Conservation (phyloP, 805 yeast species). For the Kodamaea leandrae region DNA sequence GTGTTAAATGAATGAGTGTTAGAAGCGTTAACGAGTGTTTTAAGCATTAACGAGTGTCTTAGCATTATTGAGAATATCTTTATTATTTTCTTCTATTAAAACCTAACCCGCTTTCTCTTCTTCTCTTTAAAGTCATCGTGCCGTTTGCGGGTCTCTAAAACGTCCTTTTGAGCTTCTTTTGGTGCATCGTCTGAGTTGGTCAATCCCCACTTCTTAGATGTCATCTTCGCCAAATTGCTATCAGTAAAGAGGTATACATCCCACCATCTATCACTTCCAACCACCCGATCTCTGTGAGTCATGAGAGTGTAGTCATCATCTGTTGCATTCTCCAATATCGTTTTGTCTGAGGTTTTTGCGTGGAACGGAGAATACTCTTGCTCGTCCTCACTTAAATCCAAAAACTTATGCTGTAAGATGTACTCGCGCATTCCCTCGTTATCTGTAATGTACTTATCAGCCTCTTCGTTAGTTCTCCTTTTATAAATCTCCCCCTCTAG, state of each 20-base stretch:
- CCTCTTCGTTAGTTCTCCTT: constrained; percentile 21
- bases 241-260: constrained; percentile 27
- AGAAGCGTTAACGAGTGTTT: too few relatives aligned
- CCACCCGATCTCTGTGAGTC: constrained; percentile 20
- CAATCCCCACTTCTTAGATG: constrained; percentile 2
- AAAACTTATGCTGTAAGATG: constrained; percentile 49
- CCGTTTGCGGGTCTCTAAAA: constrained; percentile 11
- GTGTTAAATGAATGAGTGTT: too few relatives aligned
- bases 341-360: constrained; percentile 20
- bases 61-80: not conserved
- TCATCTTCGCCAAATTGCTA: constrained; percentile 28
- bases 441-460: constrained; percentile 48
- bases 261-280: constrained; percentile 21
- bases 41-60: too few relatives aligned
- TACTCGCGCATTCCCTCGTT: constrained; percentile 58
- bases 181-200: not conserved
- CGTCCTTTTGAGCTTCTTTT: constrained; percentile 13
- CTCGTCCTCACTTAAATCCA: constrained; percentile 28
- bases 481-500: constrained; percentile 67
- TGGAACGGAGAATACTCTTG: constrained; percentile 37
- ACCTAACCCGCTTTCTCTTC: constrained; percentile 16
- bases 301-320: constrained; percentile 21
- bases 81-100: constrained; percentile 6
- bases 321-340: not conserved
- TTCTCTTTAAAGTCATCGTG: not conserved